These are phyloP conservation scores for Globisporangium nagaii DNA, from an alignment of 352 stramenopile genomes.

Conservation along the genomic window DNA sequence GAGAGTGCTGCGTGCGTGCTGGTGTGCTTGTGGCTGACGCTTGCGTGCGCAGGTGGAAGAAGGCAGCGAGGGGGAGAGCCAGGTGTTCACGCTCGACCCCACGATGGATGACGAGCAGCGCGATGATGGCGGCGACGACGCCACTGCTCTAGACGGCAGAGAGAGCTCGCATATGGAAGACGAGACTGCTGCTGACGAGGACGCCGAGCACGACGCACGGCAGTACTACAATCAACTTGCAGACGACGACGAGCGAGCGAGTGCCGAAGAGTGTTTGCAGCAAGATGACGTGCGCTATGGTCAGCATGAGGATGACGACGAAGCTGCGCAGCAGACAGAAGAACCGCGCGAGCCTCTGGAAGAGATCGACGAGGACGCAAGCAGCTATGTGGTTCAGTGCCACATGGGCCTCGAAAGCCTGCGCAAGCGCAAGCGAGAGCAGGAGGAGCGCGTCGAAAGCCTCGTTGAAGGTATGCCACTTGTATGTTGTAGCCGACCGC, in stretches of 20 bases:
- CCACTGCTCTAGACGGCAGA: neutral
- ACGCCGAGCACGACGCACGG: neutral
- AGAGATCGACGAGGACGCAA: neutral
- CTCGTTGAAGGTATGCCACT: conserved; percentile 6
- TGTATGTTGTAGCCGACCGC: neutral
- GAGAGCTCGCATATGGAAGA: neutral
- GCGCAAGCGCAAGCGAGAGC: conserved; percentile 4
- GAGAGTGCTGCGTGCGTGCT: neutral
- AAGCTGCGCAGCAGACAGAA: neutral
- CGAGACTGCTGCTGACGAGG: neutral
- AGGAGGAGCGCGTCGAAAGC: neutral
- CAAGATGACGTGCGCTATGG: neutral
- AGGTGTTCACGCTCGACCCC: neutral
- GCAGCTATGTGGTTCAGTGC: neutral
- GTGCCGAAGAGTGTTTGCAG: neutral
- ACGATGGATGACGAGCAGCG: neutral
- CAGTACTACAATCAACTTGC: neutral
- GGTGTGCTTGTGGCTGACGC: neutral
- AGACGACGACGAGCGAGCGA: neutral
- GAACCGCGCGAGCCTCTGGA: neutral
- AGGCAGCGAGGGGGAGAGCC: conserved; percentile 3
- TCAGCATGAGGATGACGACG: neutral
- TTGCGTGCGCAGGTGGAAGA: neutral
- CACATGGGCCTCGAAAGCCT: neutral
- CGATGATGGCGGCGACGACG: neutral